Evolutionary conservation across 1,284 basidiomycete species (phyloP).

Genomic region (Cryptococcus neoformans): DNA sequence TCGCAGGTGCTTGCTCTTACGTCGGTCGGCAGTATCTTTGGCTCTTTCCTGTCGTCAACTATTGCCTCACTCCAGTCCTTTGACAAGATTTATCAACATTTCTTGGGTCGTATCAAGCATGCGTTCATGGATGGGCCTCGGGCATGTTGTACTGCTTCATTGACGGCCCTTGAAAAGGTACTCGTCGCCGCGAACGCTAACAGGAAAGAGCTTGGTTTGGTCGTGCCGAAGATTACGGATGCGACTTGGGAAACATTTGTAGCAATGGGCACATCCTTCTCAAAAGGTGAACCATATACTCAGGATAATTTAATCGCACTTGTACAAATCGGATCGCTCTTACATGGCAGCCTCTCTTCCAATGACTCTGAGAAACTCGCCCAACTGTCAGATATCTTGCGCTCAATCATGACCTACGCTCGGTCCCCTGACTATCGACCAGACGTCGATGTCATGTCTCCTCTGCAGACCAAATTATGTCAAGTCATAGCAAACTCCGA

Average conservation of each 20-base stretch:
- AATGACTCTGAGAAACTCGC: constrained; percentile 65
- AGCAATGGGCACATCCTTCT: constrained; percentile 60
- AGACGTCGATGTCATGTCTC: constrained; percentile 78
- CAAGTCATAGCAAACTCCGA: constrained; percentile 60
- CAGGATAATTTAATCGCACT: constrained; percentile 78
- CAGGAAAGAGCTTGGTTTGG: constrained; percentile 13
- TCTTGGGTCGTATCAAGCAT: constrained; percentile 66
- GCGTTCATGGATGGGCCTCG: constrained; percentile 67
- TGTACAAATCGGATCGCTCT: constrained; percentile 26
- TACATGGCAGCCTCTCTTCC: constrained; percentile 30
- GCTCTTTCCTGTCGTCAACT: constrained; percentile 70
- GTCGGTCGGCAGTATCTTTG: constrained; percentile 78
- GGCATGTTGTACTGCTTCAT: constrained; percentile 68
- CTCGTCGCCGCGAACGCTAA: constrained; percentile 59
- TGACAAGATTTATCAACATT: constrained; percentile 64
- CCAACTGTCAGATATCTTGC: constrained; percentile 71
- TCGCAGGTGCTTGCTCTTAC: constrained; percentile 81
- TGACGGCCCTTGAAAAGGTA: constrained; percentile 76
- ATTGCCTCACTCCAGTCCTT: constrained; percentile 70
- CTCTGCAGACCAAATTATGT: constrained; percentile 72
- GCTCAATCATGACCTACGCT: constrained; percentile 75
- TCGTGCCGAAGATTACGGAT: constrained; percentile 51
- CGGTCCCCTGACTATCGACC: constrained; percentile 80
- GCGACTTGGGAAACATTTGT: constrained; percentile 69
- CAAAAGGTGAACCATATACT: constrained; percentile 58